Base-by-base conservation (phyloP, 2,329 filamentous ascomycete genomes). In the Aspergillus hiratsukae region DNA sequence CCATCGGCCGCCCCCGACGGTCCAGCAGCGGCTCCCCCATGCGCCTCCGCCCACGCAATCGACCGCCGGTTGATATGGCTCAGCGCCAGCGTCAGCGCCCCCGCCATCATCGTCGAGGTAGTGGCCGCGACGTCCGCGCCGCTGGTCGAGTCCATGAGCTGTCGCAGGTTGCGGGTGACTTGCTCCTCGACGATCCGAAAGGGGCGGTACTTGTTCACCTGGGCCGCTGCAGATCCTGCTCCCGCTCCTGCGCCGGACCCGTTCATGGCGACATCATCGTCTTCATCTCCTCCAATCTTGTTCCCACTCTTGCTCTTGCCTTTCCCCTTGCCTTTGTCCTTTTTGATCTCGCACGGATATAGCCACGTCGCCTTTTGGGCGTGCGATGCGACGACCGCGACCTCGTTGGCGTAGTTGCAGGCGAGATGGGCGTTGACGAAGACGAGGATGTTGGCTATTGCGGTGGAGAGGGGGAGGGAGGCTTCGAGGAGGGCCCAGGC, bases 341-440 rank as follows among this genome's bases (percentile, higher is more conserved):
- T 11, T 17, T 46, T 14, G 23, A 3, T 14, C 2, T 61, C 55
- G 27, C 80, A 78, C 2, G 94, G 94, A 68, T 97, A 97, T 3
- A 99, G 86, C 86, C 92, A 99, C 69, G 87, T 83, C 55, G 93
- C 90, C 61, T 89, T 87, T 69, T 94, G 88, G 63, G 86, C 87
- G 72, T 99, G 94, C 8, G 91, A 91, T 35, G 93, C 94, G 59
- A 99, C 85, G 17, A 99, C 84, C 59, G 92, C 91, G 50, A 97
- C 90, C 72, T 93, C 89, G 76, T 97, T 97, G 54, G 89, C 85
- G 73, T 94, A 93, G 75, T 92, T 95, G 71, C 93, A 92, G 63
- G 94, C 91, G 31, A 99, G 83, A 71, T 99, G 95, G 54, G 93
- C 91, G 74, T 99, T 97, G 77, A 97, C 87, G 77, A 97, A 97